Conservation (phyloP, 495 filamentous ascomycete species). For the Talaromyces ruber region DNA sequence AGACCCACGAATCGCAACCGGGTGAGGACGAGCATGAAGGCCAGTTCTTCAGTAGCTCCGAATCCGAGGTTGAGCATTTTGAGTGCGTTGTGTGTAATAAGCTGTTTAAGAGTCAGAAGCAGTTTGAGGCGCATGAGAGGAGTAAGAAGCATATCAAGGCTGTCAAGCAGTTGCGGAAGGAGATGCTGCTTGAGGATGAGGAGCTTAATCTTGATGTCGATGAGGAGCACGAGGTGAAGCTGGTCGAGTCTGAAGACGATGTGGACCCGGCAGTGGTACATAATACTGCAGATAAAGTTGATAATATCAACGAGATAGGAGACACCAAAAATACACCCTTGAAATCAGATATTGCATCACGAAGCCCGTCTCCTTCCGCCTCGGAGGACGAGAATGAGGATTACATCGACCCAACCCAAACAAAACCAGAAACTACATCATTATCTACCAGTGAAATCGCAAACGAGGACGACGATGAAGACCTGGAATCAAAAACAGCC, state of each 20-base stretch:
- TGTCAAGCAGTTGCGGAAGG: slow-evolving; percentile 63
- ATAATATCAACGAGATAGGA: neutral
- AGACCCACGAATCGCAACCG: slow-evolving; percentile 35
- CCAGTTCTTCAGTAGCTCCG: slow-evolving; percentile 40
- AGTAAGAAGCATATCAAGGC: slow-evolving; percentile 93
- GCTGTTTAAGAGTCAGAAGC: slow-evolving; percentile 86
- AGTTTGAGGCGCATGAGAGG: slow-evolving; percentile 87
- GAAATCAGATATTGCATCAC: neutral
- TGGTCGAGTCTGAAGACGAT: neutral
- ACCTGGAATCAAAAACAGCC: neutral
- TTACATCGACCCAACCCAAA: slow-evolving; percentile 23
- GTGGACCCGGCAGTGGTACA: neutral
- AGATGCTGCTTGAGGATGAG: slow-evolving; percentile 75
- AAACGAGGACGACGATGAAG: neutral
- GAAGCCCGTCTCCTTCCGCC: neutral
- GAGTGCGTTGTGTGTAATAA: slow-evolving; percentile 93
- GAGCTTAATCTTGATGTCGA: slow-evolving; percentile 17
- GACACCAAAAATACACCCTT: neutral
- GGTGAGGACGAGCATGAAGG: slow-evolving; percentile 46
- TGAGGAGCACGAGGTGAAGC: neutral
- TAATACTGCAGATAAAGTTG: neutral
- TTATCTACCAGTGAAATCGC: neutral
- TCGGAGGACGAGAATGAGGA: slow-evolving; percentile 25
- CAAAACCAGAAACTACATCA: neutral
- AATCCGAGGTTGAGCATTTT: slow-evolving; percentile 48